Evolutionary conservation across 2,329 filamentous ascomycete genomes (phyloP), one percentile per base, ranked within the genome.

Genomic region (Aureobasidium mangrovei): DNA sequence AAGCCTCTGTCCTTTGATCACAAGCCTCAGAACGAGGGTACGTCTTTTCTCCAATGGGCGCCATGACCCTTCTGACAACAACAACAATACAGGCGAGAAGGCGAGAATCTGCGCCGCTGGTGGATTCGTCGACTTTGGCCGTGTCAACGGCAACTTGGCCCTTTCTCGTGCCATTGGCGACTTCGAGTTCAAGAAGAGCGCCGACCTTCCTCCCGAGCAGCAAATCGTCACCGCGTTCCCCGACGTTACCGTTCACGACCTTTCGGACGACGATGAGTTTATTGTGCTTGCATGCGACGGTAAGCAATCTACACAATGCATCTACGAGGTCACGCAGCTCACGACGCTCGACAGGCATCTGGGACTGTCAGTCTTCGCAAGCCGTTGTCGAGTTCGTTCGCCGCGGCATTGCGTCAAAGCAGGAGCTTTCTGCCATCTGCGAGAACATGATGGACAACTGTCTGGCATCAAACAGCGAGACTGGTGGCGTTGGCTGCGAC

Each of bases 381-480:
- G 88, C 91, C 38, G 93, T 98, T 33, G 77, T 97, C 62, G 93
- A 98, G 72, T 98, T 98, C 68, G 93, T 97, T 60, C 83, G 93
- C 69, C 86, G 93, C 67, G 93, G 93, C 55, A 95, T 98, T 70
- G 91, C 90, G 47, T 91, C 91, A 49, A 95, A 95, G 77, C 93
- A 98, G 74, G 87, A 94, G 47, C 81, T 98, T 49, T 84, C 91
- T 54, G 87, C 88, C 69, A 97, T 98, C 65, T 97, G 91, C 72
- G 93, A 98, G 74, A 98, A 98, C 76, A 95, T 98, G 89, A 98
- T 98, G 93, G 91, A 98, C 77, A 98, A 97, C 76, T 98, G 93
- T 69, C 79, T 98, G 61, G 91, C 93, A 39, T 95, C 91, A 58
- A 97, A 95, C 80, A 95, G 91, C 62, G 93, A 98, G 74, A 96